Conservation (phyloP, 148 eudicot genomes). For the Fagopyrum esculentum region DNA sequence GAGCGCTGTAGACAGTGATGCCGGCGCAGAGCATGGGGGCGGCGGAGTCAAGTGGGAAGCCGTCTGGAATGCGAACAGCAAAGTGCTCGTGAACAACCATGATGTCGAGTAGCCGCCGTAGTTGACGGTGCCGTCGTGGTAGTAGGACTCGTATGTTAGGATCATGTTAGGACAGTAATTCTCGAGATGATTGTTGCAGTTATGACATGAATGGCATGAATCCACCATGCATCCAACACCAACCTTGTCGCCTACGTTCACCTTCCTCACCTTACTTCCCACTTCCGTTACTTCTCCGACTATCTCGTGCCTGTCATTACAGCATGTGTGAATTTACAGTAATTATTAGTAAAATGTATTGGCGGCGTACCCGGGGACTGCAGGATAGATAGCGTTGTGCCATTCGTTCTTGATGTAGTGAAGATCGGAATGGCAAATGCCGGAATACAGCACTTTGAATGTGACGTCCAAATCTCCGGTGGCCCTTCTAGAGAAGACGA, state of each 20-base stretch:
- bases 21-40: constrained; percentile 32
- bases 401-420: constrained; percentile 26
- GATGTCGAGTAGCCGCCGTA: constrained; percentile 25
- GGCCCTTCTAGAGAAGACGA: constrained; percentile 31
- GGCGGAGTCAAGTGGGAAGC: constrained; percentile 13
- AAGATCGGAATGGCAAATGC: constrained; percentile 31
- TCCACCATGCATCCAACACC: constrained; percentile 31
- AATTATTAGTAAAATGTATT: too few species aligned
- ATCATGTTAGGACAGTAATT: constrained; percentile 24
- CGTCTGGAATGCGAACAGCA: constrained; percentile 16
- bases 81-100: constrained; percentile 21
- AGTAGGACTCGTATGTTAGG: constrained; percentile 13
- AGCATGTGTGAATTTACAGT: too few species aligned
- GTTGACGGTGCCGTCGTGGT: constrained; percentile 22
- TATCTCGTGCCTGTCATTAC: constrained; percentile 23
- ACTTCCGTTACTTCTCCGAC: constrained; percentile 23
- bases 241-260: constrained; percentile 22
- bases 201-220: constrained; percentile 23
- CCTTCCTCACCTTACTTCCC: not conserved
- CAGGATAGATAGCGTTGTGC: constrained; percentile 45
- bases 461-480: constrained; percentile 19
- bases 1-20: constrained; percentile 23
- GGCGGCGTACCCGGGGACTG: constrained; percentile 70
- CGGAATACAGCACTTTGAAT: constrained; percentile 23
- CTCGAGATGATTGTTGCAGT: constrained; percentile 16